A percentile compares a stretch with the other conserved stretches of the same genome.
phyloP scores from a whole-genome alignment of 805 yeast species.

The Tetrapisispora pingtungensis region DNA sequence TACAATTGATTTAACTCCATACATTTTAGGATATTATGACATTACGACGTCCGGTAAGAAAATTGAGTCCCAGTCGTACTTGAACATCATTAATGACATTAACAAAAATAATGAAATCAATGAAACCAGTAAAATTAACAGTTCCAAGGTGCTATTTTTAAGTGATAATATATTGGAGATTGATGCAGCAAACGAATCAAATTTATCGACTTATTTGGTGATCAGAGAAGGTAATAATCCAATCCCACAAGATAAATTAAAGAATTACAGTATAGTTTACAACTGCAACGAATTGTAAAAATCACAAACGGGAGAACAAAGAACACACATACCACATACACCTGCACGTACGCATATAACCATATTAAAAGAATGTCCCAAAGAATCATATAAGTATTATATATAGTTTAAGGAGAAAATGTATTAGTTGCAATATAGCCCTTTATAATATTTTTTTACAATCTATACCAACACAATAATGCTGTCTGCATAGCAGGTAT shows the following conservation, averaged over 20 bases:
- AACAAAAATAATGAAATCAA: neutral
- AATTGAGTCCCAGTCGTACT: constrained; percentile 46
- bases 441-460: too few species aligned
- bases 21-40: constrained; percentile 65
- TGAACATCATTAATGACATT: constrained; percentile 36
- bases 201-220: constrained; percentile 49
- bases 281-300: neutral
- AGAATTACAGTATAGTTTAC: neutral
- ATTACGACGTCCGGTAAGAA: constrained; percentile 78
- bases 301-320: too few species aligned
- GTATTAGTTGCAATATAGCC: too few species aligned
- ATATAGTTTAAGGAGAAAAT: too few species aligned
- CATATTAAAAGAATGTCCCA: too few species aligned
- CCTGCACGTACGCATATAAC: neutral
- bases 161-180: constrained; percentile 78
- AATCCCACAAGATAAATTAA: neutral
- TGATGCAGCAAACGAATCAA: constrained; percentile 59
- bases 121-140: neutral
- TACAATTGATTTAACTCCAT: constrained; percentile 41
- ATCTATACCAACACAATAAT: too few species aligned
- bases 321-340: too few species aligned
- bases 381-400: too few species aligned
- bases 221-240: constrained; percentile 50
- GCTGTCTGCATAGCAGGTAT: too few species aligned
- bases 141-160: constrained; percentile 38